Evolutionary conservation across 768 basidiomycete species (phyloP).

Genomic region (Calocybe gangraenosa): DNA sequence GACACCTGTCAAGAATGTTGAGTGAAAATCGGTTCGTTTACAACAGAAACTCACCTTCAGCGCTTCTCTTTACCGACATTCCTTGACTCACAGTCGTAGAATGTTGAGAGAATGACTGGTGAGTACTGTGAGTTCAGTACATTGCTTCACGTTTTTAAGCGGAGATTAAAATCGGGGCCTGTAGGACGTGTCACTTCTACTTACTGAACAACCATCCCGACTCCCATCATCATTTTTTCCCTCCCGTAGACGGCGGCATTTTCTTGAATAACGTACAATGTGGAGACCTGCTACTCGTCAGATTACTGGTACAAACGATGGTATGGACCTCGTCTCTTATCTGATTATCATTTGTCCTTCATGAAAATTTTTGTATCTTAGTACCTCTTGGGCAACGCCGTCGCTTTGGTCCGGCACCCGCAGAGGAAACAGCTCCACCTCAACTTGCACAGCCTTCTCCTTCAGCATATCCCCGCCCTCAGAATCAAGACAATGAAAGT

Average conservation of each 20-base stretch:
- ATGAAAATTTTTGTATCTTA: conserved; percentile 20
- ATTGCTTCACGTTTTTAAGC: conserved; percentile 26
- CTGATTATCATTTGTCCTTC: conserved; percentile 14
- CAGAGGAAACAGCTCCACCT: conserved; percentile 77
- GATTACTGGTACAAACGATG: conserved; percentile 91
- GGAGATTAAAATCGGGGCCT: conserved; percentile 28
- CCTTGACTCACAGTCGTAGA: not conserved
- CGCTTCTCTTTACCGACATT: conserved; percentile 35
- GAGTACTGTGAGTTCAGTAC: conserved; percentile 6
- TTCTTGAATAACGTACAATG: conserved; percentile 50
- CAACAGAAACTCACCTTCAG: conserved; percentile 30
- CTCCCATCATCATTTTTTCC: conserved; percentile 25
- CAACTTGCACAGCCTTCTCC: conserved; percentile 86
- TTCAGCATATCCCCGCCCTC: conserved; percentile 74
- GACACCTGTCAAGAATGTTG: conserved; percentile 12
- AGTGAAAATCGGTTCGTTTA: not conserved
- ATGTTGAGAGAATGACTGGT: not conserved
- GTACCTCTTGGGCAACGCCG: conserved; percentile 85
- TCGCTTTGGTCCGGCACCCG: conserved; percentile 85
- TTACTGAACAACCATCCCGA: conserved; percentile 9
- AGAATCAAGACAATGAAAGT: conserved; percentile 50
- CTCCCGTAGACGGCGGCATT: conserved; percentile 20
- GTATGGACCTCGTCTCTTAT: conserved; percentile 36
- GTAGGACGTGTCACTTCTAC: conserved; percentile 10
- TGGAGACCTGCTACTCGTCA: conserved; percentile 88